Evolutionary conservation across 2,329 filamentous ascomycete genomes (phyloP).

Genomic region (Sphaerulina vaccinii): DNA sequence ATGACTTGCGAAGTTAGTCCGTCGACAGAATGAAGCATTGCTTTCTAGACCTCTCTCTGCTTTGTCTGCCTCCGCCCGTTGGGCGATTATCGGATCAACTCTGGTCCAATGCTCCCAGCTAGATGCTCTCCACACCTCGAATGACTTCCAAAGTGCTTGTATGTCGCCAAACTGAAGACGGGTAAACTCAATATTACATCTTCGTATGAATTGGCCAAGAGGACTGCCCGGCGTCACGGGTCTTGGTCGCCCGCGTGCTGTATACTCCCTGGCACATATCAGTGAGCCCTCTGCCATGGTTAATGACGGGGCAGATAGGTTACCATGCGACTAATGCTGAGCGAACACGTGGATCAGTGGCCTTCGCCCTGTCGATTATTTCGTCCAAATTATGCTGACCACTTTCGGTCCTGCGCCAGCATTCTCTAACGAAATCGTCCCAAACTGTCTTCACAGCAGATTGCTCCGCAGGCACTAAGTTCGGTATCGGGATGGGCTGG

Average conservation of each 20-base stretch:
- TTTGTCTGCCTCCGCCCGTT: neutral
- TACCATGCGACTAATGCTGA: too few relatives aligned
- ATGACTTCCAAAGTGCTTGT: conserved; percentile 75
- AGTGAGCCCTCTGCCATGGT: neutral
- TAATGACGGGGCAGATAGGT: too few relatives aligned
- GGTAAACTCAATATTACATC: conserved; percentile 75
- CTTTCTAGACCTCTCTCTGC: too few relatives aligned
- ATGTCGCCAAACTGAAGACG: conserved; percentile 77
- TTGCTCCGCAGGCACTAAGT: too few relatives aligned
- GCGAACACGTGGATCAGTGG: neutral
- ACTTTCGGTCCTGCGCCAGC: too few relatives aligned
- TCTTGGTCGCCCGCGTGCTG: neutral
- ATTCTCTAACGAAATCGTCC: conserved; percentile 75
- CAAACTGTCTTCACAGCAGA: conserved; percentile 83
- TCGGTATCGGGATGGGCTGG: conserved; percentile 19
- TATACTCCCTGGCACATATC: neutral
- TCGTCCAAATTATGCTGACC: conserved; percentile 75
- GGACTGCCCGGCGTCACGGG: conserved; percentile 71
- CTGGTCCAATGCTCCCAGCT: conserved; percentile 63
- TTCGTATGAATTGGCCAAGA: conserved; percentile 75
- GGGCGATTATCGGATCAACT: conserved; percentile 44
- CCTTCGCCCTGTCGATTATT: conserved; percentile 55
- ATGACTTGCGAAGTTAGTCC: neutral
- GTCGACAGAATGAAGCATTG: neutral
- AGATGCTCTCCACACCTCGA: conserved; percentile 76